Conservation (phyloP, 495 filamentous ascomycete species). For the Parmelia sp. region DNA sequence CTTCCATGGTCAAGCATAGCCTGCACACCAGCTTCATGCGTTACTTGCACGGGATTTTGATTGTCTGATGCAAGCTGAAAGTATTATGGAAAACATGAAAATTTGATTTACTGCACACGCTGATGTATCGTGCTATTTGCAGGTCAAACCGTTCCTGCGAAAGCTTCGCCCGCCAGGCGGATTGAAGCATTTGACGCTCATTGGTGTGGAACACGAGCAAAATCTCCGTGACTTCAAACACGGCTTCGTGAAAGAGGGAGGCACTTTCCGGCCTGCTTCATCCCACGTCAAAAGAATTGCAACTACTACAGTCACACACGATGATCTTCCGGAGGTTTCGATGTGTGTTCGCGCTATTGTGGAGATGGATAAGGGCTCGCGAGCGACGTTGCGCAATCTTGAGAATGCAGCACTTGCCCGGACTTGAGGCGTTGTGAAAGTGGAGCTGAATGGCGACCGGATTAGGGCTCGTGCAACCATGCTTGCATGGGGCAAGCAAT, state of each 20-base stretch:
- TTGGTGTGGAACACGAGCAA: not conserved
- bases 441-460: too few species aligned
- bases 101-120: not conserved
- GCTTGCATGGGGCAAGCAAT: too few species aligned
- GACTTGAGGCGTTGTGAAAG: too few species aligned
- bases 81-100: too few species aligned
- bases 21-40: not conserved
- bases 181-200: not conserved
- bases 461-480: too few species aligned
- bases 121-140: not conserved
- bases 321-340: not conserved
- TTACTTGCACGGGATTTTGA: not conserved
- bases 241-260: not conserved
- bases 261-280: not conserved
- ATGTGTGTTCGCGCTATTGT: too few species aligned
- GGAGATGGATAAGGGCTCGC: too few species aligned
- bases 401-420: too few species aligned
- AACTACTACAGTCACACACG: not conserved
- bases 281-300: not conserved
- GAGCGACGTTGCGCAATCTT: too few species aligned
- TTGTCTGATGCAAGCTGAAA: too few species aligned
- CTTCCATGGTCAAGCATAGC: too few species aligned
- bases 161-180: constrained; percentile 1
- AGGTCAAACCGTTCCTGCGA: not conserved
- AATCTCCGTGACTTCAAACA: constrained; percentile 1